Base-by-base conservation (phyloP, 805 yeast species). In the Sungouiozyma ichnusensis region DNA sequence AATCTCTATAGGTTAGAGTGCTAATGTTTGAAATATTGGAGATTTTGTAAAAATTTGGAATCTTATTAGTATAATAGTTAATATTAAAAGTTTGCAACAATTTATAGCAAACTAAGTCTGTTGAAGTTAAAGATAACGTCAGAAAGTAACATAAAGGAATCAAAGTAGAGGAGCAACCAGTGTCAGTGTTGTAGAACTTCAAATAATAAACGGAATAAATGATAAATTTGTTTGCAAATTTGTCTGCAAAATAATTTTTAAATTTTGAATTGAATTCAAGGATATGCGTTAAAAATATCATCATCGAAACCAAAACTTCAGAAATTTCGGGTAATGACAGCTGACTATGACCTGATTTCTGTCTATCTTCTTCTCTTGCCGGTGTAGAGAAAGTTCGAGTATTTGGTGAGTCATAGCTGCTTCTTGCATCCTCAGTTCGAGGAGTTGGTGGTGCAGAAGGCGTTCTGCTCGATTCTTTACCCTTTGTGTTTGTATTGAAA, bases 281-380 rank as follows among this genome's bases (percentile, higher is more conserved):
- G 35, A 86, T 62, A 52, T 84, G 94, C 84, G 94, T 85, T 14
- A 83, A 49, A 7, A 88, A 55, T 55, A 81, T 69, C 4, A 76
- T 60, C n/a, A 74, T 55, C 53, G 81, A 88, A 3, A 69, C 63
- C 2, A 77, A 58, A 80, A 87, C 68, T 16, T 69, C 52, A 3
- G 73, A 60, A 44, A 68, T 39, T 47, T 62, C 46, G 36, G 75
- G 63, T 44, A 68, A 36, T 41, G 44, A 16, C 40, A 42, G 11
- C 29, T 24, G 29, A 6, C 9, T 24, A 24, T 24, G 29, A 7
- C 9, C 29, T 7, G 29, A 11, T 11, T 24, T 24, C 29, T 24
- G 29, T 24, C 11, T 24, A 24, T 24, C 29, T 11, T 24, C 29
- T 6, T 24, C 29, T 24, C 29, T 24, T 11, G 29, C 29, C 29